Base-by-base conservation (phyloP, 495 filamentous ascomycete species). In the Neurospora pannonica region DNA sequence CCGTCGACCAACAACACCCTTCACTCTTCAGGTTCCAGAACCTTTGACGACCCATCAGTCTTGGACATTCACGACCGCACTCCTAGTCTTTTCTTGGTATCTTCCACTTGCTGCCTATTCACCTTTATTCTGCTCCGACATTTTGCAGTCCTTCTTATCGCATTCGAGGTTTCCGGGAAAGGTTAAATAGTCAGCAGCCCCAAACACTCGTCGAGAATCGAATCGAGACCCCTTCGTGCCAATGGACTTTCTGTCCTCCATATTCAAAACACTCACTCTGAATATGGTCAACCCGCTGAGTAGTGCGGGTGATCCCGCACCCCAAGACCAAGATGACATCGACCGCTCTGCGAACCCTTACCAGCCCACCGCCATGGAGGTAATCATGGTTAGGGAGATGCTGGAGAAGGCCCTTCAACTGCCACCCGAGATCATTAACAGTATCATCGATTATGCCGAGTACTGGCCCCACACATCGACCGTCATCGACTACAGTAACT, bases 401-500 rank as follows among this genome's bases (percentile, higher is more conserved):
- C 76, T 88, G 9, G 73, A 38, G 39, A 78, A 83, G 54, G 73
- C 77, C 9, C 78, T 84, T 40, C 74, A 78, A 2, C 79, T 93
- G 0, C 92, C 92, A 0, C 74, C 82, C 2, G 92, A 94, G 74
- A 77, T 94, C 28, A 78, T 92, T n/a, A 90, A 93, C 79, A 80
- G 83, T 71, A 89, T 94, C 40, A 77, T 92, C 71, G 92, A 93
- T 77, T 79, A 82, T 46, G 91, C 91, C 28, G 91, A 93, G 79
- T 93, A 93, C 77, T 94, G 92, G 92, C 87, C 88, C 0, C 85
- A 87, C 72, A 84, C 85, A 0, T 80, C 83, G 5, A 78, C 80
- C 6, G 75, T 76, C 40, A 40, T 80, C 15, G 72, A 77, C 39
- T 82, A 73, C 72, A 62, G 71, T 7, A 42, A 71, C 37, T 60